These are phyloP conservation scores for Asterella californica DNA, from an alignment of 225 moss, liverwort and hornwort genomes.

Conservation along the genomic window DNA sequence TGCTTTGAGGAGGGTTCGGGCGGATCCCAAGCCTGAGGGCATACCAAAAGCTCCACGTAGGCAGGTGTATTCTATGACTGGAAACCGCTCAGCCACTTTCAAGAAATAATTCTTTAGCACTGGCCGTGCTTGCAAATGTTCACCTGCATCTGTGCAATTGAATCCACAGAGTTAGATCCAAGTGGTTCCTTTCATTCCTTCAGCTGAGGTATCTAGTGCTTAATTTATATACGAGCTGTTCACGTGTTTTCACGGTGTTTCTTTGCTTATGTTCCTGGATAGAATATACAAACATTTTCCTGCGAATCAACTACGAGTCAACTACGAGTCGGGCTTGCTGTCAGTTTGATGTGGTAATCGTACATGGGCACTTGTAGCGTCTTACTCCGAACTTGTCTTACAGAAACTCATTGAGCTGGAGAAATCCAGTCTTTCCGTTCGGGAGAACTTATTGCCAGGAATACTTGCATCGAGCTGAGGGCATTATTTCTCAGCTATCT, in stretches of 20 bases:
- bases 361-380: neutral
- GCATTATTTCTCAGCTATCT: neutral
- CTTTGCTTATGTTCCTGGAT: neutral
- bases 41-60: constrained; percentile 69
- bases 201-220: too few species aligned
- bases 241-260: too few species aligned
- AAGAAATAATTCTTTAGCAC: constrained; percentile 25
- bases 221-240: too few species aligned
- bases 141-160: too few species aligned
- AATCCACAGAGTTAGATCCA: too few species aligned
- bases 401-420: neutral
- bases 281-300: neutral
- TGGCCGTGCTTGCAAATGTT: too few species aligned
- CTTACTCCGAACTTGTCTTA: neutral
- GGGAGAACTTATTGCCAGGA: neutral
- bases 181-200: too few species aligned
- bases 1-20: constrained; percentile 60
- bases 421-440: neutral
- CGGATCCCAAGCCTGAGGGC: constrained; percentile 78
- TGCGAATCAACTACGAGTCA: neutral
- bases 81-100: constrained; percentile 74
- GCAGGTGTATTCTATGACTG: constrained; percentile 80
- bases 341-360: neutral
- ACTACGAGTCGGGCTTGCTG: neutral
- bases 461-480: too few species aligned